Base-by-base conservation (phyloP, 371 early-diverging fungal genomes). In the Saksenaea vasiformis region DNA sequence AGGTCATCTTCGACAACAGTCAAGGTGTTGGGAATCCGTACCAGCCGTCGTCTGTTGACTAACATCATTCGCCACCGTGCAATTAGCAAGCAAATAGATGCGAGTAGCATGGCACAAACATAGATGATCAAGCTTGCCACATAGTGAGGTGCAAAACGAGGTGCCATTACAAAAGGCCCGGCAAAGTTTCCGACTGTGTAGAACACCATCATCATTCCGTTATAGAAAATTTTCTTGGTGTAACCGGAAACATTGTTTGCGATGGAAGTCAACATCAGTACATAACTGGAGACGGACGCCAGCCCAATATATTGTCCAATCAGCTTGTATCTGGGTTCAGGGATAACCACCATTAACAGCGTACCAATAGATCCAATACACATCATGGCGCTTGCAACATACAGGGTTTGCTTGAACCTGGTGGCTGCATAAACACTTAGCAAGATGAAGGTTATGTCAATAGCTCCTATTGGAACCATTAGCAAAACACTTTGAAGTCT, bases 401-500 rank as follows among this genome's bases (percentile, higher is more conserved):
- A 70, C 26, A 79, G 58, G 0, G 67, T 64, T 37, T 75, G 62
- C 13, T 65, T 65, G 8, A 68, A 69, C 19, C 58, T 62, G 13
- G 54, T 55, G 14, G 62, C 64, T 14, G 60, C 17, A 26, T 51
- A 60, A 19, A 73, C 69, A 9, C 68, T 64, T 22, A 24, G 39
- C 17, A 69, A 37, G 36, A 78, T 78, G 41, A 69, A 71, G 5
- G 73, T 17, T n/a, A 75, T 71, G 62, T 73, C 73, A 9, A 60
- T 39, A 17, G 55, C 67, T 61, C 78, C 78, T 38, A 66, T 54
- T 10, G 73, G 71, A 11, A 69, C 58, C 35, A 63, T 73, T n/a
- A 78, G 58, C n/a, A 78, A 56, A 1, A 73, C 71, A 3, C 71
- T 47, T 69, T 78, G 65, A 9, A 75, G 19, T 35, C 69, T 66